Conservation (phyloP, 441 rosid species). For the Aquilaria agallochum region DNA sequence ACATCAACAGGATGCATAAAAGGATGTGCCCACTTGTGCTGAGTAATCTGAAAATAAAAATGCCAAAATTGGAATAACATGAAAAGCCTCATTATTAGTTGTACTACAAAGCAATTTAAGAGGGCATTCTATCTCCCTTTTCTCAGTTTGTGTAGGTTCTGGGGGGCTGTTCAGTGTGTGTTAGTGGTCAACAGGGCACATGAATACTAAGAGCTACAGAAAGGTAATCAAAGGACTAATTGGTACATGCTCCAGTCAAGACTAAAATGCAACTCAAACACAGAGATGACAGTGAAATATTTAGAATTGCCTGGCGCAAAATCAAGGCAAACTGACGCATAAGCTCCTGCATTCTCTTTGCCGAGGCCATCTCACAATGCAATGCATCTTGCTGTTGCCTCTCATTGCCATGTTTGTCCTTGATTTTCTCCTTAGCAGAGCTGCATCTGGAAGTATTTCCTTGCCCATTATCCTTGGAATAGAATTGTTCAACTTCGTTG, state of each 20-base stretch:
- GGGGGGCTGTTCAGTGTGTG: too few species aligned
- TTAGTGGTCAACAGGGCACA: too few species aligned
- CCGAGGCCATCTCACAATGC: slow-evolving; percentile 47
- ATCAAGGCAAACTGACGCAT: slow-evolving; percentile 74
- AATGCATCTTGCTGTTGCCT: slow-evolving; percentile 52
- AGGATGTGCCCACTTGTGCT: slow-evolving; percentile 97
- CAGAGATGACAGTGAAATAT: slow-evolving; percentile 4
- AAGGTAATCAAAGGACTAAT: too few species aligned
- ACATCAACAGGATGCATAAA: slow-evolving; percentile 95
- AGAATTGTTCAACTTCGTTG: slow-evolving; percentile 75
- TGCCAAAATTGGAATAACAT: slow-evolving; percentile 2
- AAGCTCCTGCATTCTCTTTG: slow-evolving; percentile 81
- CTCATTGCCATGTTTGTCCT: slow-evolving; percentile 58
- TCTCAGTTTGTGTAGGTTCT: too few species aligned
- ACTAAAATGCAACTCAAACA: background rate
- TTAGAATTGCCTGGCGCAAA: slow-evolving; percentile 58
- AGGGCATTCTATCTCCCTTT: too few species aligned
- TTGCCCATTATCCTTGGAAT: slow-evolving; percentile 47
- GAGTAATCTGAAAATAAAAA: slow-evolving; percentile 49
- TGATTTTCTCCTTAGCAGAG: slow-evolving; percentile 60
- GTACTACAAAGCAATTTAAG: too few species aligned
- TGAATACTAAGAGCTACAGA: too few species aligned
- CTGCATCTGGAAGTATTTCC: slow-evolving; percentile 41
- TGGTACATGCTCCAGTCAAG: too few species aligned
- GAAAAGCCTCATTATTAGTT: background rate